These are phyloP conservation scores for Trichophyton rubrum DNA, from an alignment of 2,329 filamentous ascomycete genomes.

Conservation along the genomic window DNA sequence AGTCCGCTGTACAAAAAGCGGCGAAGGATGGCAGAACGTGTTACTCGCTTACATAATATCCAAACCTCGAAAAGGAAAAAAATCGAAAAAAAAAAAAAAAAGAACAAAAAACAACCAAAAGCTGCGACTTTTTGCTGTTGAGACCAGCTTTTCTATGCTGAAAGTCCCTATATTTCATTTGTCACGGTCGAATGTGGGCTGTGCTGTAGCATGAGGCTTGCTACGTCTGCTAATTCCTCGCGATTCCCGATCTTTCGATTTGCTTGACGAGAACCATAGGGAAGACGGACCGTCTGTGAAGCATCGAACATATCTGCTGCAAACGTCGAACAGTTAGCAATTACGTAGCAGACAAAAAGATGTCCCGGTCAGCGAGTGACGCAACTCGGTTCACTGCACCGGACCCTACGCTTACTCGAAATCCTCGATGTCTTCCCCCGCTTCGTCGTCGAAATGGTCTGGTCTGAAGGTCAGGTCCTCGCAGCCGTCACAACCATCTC, in stretches of 20 bases:
- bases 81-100: neutral
- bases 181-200: neutral
- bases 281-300: too few species aligned
- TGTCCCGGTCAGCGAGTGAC: conserved; percentile 38
- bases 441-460: conserved; percentile 10
- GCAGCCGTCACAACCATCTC: conserved; percentile 10
- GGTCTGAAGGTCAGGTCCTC: conserved; percentile 13
- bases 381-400: conserved; percentile 41
- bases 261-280: too few species aligned
- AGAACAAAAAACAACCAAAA: neutral
- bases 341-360: conserved; percentile 11
- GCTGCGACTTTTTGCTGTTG: neutral
- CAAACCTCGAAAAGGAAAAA: neutral
- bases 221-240: neutral
- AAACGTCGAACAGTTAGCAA: neutral
- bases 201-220: neutral
- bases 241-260: neutral
- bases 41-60: neutral
- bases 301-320: too few species aligned
- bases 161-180: neutral
- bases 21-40: neutral
- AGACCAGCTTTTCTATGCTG: neutral
- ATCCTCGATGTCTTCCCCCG: conserved; percentile 19
- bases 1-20: neutral
- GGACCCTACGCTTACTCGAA: conserved; percentile 38